Evolutionary conservation across 2,329 filamentous ascomycete genomes (phyloP).

Genomic region (Dactylellina sp.): DNA sequence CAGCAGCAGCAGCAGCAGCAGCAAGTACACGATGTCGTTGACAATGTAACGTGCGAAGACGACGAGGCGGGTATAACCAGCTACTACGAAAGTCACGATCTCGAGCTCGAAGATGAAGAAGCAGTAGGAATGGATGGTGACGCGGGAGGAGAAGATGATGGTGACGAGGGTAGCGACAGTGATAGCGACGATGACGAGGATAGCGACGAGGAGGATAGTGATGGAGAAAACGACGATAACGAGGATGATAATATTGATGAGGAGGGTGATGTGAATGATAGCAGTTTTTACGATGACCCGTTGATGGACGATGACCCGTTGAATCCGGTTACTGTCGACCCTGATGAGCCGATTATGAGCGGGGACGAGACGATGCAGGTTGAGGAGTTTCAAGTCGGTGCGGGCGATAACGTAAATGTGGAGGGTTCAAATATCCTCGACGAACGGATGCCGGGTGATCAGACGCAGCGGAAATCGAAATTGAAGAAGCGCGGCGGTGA

Average conservation of each 20-base stretch:
- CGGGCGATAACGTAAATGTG: conserved; percentile 1
- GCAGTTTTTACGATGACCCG: too few species aligned
- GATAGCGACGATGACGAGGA: neutral
- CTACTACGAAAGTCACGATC: conserved; percentile 4
- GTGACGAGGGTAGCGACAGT: neutral
- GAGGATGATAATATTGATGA: neutral
- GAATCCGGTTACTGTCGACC: neutral
- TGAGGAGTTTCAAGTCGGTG: too few species aligned
- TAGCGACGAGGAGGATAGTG: neutral
- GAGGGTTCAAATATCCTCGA: too few species aligned
- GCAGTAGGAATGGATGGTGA: neutral
- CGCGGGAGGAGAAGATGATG: neutral
- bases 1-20: too few species aligned
- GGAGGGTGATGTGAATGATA: neutral
- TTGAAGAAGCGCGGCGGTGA: too few species aligned
- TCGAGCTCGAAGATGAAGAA: neutral
- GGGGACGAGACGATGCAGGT: neutral
- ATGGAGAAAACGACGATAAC: neutral
- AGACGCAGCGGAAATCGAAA: neutral
- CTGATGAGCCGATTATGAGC: neutral
- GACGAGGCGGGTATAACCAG: neutral
- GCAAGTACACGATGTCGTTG: conserved; percentile 8
- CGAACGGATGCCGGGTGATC: too few species aligned
- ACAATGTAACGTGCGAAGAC: conserved; percentile 7
- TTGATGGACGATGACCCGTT: neutral